Percentiles rank a stretch among this genome's conserved stretches.
Conservation (phyloP, 176 grass and related monocot species). For the Musa schizocarpa region DNA sequence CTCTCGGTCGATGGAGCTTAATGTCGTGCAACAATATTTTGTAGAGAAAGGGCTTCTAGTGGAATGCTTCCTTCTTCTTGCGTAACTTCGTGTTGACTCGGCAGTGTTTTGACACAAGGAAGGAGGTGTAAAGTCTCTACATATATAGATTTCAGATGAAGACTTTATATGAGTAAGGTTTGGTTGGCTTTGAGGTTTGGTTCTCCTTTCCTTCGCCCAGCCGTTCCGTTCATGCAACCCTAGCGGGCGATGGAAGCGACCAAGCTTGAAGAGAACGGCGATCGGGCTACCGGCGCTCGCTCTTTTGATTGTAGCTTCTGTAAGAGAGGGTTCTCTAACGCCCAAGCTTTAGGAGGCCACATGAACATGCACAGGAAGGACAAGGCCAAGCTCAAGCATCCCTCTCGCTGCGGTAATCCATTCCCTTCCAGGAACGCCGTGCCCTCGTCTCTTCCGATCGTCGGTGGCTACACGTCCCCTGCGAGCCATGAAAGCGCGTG, state of each 20-base stretch:
- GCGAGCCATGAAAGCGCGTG: neutral
- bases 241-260: neutral
- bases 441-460: neutral
- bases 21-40: neutral
- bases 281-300: neutral
- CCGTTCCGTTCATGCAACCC: neutral
- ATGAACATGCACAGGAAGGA: constrained; percentile 73
- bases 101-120: neutral
- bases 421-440: neutral
- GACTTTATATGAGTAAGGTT: no score
- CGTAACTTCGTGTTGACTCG: neutral
- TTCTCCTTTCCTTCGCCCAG: neutral
- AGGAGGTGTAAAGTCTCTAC: neutral
- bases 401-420: neutral
- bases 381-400: constrained; percentile 19
- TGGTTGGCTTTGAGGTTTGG: no score
- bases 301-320: constrained; percentile 73
- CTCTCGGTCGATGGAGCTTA: neutral
- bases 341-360: constrained; percentile 74
- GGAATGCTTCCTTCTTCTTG: neutral
- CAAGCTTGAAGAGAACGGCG: neutral
- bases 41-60: neutral
- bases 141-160: neutral
- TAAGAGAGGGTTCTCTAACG: constrained; percentile 68
- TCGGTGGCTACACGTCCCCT: neutral